Conservation (phyloP, 306 rosid genomes). For the Cicer pinnatifidum region DNA sequence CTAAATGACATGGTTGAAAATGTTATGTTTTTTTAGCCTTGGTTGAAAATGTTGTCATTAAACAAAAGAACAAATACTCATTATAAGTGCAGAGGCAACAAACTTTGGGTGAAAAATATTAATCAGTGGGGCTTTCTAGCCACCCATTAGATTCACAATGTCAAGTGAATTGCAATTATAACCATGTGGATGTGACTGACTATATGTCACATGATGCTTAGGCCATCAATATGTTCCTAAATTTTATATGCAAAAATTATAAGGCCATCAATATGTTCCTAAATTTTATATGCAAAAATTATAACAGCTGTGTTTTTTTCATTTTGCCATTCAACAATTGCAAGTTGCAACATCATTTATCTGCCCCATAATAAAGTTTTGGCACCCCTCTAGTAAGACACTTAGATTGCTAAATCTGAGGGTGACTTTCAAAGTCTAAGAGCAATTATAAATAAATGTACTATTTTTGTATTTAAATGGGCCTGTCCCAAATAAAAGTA, state of each 20-base stretch:
- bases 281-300: conserved; percentile 20
- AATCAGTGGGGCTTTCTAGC: conserved; percentile 40
- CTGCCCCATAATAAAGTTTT: conserved; percentile 7
- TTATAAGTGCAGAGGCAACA: conserved; percentile 32
- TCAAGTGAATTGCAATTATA: conserved; percentile 47
- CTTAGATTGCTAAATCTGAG: conserved; percentile 35
- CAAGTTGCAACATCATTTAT: conserved; percentile 21
- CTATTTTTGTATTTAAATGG: conserved; percentile 6
- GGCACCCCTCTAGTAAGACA: conserved; percentile 37
- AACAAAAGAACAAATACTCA: neutral
- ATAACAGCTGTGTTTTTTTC: conserved; percentile 19
- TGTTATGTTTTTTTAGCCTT: no score
- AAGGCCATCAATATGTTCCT: conserved; percentile 45
- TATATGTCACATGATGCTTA: conserved; percentile 37
- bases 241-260: no score
- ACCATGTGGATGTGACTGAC: conserved; percentile 47
- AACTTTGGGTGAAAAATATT: neutral
- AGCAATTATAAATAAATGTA: conserved; percentile 8
- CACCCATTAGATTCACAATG: conserved; percentile 40
- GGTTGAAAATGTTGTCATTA: no score
- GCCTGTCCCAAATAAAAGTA: conserved; percentile 23
- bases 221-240: no score
- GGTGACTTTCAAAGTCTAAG: conserved; percentile 4
- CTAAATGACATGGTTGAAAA: no score
- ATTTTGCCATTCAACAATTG: conserved; percentile 22